These are phyloP conservation scores for Agroathelia rolfsii DNA, from an alignment of 1,284 basidiomycete species.

Conservation along the genomic window DNA sequence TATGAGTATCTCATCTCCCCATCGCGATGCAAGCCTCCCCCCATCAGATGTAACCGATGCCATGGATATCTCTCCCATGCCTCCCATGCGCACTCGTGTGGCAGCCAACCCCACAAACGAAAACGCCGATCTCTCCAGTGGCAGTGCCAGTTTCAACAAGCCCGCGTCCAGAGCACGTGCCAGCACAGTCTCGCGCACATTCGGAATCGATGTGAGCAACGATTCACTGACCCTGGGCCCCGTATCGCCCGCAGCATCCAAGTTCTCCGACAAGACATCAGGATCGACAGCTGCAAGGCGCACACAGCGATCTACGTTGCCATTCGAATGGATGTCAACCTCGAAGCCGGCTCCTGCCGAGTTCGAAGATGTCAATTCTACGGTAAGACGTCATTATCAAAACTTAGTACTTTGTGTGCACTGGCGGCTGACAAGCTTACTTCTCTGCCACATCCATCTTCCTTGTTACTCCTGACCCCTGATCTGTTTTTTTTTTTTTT, in stretches of 20 bases:
- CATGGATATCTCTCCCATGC: slow-evolving; percentile 75
- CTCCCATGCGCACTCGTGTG: no score
- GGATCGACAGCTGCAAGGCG: slow-evolving; percentile 39
- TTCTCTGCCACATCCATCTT: no score
- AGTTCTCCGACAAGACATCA: slow-evolving; percentile 24
- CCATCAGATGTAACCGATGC: slow-evolving; percentile 41
- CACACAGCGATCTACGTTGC: slow-evolving; percentile 49
- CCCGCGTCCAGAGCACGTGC: no score
- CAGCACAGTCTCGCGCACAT: slow-evolving; percentile 53
- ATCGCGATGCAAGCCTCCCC: slow-evolving; percentile 34
- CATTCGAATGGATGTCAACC: slow-evolving; percentile 47
- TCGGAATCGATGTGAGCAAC: slow-evolving; percentile 65
- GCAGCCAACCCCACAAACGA: no score
- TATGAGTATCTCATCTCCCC: slow-evolving; percentile 66
- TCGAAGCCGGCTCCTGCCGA: slow-evolving; percentile 14
- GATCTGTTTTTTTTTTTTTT: not conserved
- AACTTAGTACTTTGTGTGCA: no score
- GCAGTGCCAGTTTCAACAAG: no score
- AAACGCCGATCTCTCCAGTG: slow-evolving; percentile 18
- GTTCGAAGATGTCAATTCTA: no score
- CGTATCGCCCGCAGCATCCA: slow-evolving; percentile 14
- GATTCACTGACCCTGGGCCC: no score
- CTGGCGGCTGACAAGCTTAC: no score
- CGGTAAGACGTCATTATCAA: no score
- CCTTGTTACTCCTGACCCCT: no score